Evolutionary conservation across 2,329 filamentous ascomycete genomes (phyloP), one percentile per base, ranked within the genome.

Genomic region (Madurella fahalii): DNA sequence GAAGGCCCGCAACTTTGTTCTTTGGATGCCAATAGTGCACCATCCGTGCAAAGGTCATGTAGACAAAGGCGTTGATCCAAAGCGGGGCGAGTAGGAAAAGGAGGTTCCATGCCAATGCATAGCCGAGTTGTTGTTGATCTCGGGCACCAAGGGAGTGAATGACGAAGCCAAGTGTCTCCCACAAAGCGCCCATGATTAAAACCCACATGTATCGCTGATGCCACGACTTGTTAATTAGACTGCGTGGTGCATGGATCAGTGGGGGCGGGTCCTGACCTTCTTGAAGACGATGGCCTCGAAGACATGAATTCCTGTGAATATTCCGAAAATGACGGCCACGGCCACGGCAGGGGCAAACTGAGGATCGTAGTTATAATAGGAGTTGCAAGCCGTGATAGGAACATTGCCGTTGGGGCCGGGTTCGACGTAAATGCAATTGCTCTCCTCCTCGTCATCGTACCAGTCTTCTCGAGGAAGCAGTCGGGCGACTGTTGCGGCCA

Each of bases 41-140:
- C 58, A 73, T 65, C 32, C 71, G 68, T 1, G 73, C 70, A 40
- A 75, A 67, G 2, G 69, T 70, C 73, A 76, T 76, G 64, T 76
- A 76, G 4, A 67, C 69, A 46, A 75, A 76, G 7, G 71, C 72
- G 51, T 75, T 75, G 59, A 75, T 70, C 73, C 73, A 75, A 30
- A 76, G 62, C 9, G 74, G 74, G 1, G 74, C 70, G 13, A 75
- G 66, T 12, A 76, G 61, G 43, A 76, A 72, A 2, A 76, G 61
- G 1, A 76, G 55, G 25, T 65, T 65, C 17, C 69, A 69, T 34
- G 51, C 57, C 9, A 67, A 66, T 16, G 65, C 61, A 48, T 68
- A 71, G 32, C 59, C 63, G 2, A 60, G 20, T 9, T 70, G 62
- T 56, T 74, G 72, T 57, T 76, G 73, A 61, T 74, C 54, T 8